A percentile compares a stretch with the other conserved stretches of the same genome.
Conservation (phyloP, 306 rosid genomes). For the Prunus salicina region DNA sequence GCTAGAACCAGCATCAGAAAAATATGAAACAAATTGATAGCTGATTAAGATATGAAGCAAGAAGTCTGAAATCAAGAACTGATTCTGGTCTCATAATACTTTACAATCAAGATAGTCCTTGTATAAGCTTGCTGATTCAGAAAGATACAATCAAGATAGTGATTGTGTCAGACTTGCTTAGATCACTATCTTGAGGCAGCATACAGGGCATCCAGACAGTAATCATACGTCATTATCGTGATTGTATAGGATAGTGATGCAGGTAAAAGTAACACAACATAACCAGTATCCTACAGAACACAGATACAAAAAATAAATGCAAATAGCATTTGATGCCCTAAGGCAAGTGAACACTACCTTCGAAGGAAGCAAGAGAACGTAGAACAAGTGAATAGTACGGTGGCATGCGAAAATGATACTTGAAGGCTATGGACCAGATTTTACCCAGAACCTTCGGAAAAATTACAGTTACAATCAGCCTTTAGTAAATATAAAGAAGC, state of each 20-base stretch:
- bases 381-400: slow-evolving; percentile 86
- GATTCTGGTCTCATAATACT: neutral
- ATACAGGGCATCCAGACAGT: neutral
- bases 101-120: neutral
- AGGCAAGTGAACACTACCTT: slow-evolving; percentile 50
- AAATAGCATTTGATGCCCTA: slow-evolving; percentile 4
- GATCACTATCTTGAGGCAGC: neutral
- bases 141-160: no score
- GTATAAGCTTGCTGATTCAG: no score
- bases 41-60: no score
- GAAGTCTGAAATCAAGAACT: neutral
- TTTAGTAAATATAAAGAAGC: slow-evolving; percentile 12
- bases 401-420: slow-evolving; percentile 95
- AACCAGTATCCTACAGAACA: neutral
- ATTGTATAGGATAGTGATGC: neutral
- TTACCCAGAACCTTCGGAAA: slow-evolving; percentile 82
- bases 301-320: slow-evolving; percentile 10
- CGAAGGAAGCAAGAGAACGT: slow-evolving; percentile 90
- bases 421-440: slow-evolving; percentile 82
- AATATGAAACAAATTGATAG: neutral
- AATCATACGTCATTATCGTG: neutral
- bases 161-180: no score
- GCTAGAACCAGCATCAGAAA: neutral
- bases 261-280: neutral
- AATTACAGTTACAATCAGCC: slow-evolving; percentile 22